Evolutionary conservation across 2,329 filamentous ascomycete genomes (phyloP).

Genomic region (Teratosphaeria zuluensis): DNA sequence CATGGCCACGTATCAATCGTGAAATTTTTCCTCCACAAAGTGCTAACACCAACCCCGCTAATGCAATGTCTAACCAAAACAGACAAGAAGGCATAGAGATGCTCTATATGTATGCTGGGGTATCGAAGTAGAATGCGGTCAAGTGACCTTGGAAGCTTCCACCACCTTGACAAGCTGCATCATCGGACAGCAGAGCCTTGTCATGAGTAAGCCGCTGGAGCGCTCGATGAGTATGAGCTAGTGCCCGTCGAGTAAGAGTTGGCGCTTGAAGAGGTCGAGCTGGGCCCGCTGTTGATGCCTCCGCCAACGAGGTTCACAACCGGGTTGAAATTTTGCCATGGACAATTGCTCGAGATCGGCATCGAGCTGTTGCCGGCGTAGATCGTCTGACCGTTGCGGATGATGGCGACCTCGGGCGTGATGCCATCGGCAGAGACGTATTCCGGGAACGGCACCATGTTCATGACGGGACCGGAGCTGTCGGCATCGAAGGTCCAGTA

Average conservation of each 20-base stretch:
- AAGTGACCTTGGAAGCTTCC: not conserved
- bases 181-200: not conserved
- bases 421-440: conserved; percentile 18
- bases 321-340: conserved; percentile 28
- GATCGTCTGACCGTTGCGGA: conserved; percentile 19
- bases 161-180: not conserved
- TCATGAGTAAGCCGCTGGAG: not conserved
- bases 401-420: conserved; percentile 24
- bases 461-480: conserved; percentile 20
- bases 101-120: not conserved
- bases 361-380: conserved; percentile 17
- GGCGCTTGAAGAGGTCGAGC: not conserved
- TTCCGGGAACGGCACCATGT: conserved; percentile 24
- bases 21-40: not conserved
- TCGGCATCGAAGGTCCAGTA: conserved; percentile 26
- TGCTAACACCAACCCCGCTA: not conserved
- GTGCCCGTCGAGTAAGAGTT: not conserved
- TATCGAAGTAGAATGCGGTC: not conserved
- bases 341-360: conserved; percentile 20
- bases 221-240: not conserved
- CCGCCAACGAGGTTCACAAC: conserved; percentile 26
- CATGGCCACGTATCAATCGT: not conserved
- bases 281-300: conserved; percentile 10
- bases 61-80: not conserved
- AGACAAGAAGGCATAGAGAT: not conserved